These are phyloP conservation scores for Maudiozyma humilis DNA, from an alignment of 1,139 yeast species.

Conservation along the genomic window DNA sequence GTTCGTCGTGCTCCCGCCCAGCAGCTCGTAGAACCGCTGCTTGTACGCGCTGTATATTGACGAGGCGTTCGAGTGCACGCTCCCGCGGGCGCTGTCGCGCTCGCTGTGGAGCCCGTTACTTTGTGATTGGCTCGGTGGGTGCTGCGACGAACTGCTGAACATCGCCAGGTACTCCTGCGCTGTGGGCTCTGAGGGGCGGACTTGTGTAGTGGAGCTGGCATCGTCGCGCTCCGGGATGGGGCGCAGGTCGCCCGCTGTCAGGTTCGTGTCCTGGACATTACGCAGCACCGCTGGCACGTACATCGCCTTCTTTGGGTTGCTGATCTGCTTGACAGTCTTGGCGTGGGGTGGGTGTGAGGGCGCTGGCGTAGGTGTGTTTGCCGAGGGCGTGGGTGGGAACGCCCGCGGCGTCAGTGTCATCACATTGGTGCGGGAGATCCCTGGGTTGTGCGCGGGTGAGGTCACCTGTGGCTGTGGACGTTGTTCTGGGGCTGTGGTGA, in stretches of 20 bases:
- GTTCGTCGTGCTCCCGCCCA: constrained; percentile 5
- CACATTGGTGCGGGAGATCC: background rate
- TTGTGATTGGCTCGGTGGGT: background rate
- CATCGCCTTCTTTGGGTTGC: constrained; percentile 73
- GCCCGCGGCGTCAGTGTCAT: background rate
- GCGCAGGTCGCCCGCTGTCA: constrained; percentile 31
- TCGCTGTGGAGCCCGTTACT: constrained; percentile 1
- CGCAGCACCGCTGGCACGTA: constrained; percentile 86
- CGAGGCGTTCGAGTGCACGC: constrained; percentile 10
- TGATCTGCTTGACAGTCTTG: constrained; percentile 42
- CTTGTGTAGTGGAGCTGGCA: background rate
- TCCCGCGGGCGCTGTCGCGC: constrained; percentile 6
- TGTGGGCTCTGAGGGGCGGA: no score
- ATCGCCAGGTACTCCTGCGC: background rate
- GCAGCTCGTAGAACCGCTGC: constrained; percentile 6
- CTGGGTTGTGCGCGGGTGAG: no score
- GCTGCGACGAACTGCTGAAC: background rate
- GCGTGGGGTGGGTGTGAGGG: constrained; percentile 3
- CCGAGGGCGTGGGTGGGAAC: background rate
- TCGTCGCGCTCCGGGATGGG: background rate
- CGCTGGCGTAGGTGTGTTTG: no score
- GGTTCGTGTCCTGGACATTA: constrained; percentile 38
- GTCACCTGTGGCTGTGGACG: no score
- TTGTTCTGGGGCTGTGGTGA: no score
- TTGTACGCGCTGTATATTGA: constrained; percentile 8